Evolutionary conservation across 1,139 yeast species (phyloP), one percentile per base, ranked within the genome.

Genomic region (Wickerhamiella infanticola): DNA sequence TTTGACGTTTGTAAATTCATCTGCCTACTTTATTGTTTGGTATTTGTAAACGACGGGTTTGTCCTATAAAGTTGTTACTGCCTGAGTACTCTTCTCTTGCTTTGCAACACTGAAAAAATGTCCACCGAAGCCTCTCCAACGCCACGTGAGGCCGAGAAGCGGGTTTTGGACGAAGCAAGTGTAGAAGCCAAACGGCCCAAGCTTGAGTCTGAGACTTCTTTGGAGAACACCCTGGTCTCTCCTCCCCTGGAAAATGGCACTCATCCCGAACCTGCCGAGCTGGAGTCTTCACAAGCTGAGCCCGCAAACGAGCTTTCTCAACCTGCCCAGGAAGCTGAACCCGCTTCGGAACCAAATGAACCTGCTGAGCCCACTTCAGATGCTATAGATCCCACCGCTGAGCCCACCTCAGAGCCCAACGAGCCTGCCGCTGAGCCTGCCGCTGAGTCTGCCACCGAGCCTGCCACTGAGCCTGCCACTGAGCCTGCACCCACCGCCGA

Each of bases 111-210:
- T 29, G 11, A 7, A 29, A 29, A 7, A 39, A 39, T 39, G 41
- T 39, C 36, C 18, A 31, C 27, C 6, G 26, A 9, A 27, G 41
- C 36, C 7, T 29, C 33, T 11, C 33, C 33, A 27, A 18, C 41
- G 35, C 41, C 41, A 25, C 40, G 29, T 43, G 45, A 37, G 43
- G 46, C 47, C 29, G 48, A 45, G 13, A 47, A 47, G 39, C 49
- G 46, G 24, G 38, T 23, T 8, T 42, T 47, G 3, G 49, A 47
- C 1, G 42, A 33, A 24, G 47, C 40, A n/a, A 33, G 24, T 35
- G 24, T 35, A 35, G 38, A 43, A 5, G 41, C 39, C 24, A 45
- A 45, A 23, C 44, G 46, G 26, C 35, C 42, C 40, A 44, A 46
- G 42, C 23, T 45, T 35, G 40, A 45, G 36, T 47, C 36, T n/a